Conservation (phyloP, 495 filamentous ascomycete species). For the Durotheca rogersii region DNA sequence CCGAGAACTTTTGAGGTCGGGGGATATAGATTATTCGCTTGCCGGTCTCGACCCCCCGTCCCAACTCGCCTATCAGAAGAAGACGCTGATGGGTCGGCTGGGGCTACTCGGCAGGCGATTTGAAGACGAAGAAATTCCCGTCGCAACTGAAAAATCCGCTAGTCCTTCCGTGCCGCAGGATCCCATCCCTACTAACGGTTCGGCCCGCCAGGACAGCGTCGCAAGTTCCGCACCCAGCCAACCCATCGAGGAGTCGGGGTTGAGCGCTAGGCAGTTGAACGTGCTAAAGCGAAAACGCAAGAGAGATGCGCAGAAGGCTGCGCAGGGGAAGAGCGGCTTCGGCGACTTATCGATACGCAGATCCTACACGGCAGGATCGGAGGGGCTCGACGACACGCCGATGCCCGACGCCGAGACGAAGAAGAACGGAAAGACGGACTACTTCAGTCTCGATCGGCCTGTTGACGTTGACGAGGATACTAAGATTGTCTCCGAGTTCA, state of each 20-base stretch:
- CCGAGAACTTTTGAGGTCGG: conserved; percentile 77
- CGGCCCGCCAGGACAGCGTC: conserved; percentile 39
- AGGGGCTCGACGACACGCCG: conserved; percentile 56
- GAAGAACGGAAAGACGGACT: conserved; percentile 79
- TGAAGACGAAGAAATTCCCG: conserved; percentile 75
- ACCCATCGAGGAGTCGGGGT: conserved; percentile 62
- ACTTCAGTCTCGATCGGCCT: conserved; percentile 79
- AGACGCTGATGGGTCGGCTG: conserved; percentile 76
- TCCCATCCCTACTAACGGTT: conserved; percentile 43
- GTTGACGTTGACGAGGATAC: conserved; percentile 77
- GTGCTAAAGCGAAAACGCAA: conserved; percentile 90
- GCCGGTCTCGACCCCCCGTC: conserved; percentile 77
- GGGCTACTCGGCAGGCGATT: conserved; percentile 79
- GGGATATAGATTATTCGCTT: conserved; percentile 77
- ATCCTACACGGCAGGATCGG: conserved; percentile 56
- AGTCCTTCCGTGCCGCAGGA: conserved; percentile 48
- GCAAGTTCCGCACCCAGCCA: conserved; percentile 34
- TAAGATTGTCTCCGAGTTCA: conserved; percentile 94
- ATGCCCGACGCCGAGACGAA: conserved; percentile 59
- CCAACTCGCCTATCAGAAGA: conserved; percentile 83
- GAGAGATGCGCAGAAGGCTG: conserved; percentile 76
- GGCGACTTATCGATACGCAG: conserved; percentile 79
- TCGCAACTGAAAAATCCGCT: conserved; percentile 39
- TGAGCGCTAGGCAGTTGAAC: conserved; percentile 91
- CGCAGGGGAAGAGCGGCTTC: conserved; percentile 66